Percentiles rank a stretch among this genome's conserved stretches.
Conservation (phyloP, 129 eudicot species). For the Chrysanthemum makinoi region DNA sequence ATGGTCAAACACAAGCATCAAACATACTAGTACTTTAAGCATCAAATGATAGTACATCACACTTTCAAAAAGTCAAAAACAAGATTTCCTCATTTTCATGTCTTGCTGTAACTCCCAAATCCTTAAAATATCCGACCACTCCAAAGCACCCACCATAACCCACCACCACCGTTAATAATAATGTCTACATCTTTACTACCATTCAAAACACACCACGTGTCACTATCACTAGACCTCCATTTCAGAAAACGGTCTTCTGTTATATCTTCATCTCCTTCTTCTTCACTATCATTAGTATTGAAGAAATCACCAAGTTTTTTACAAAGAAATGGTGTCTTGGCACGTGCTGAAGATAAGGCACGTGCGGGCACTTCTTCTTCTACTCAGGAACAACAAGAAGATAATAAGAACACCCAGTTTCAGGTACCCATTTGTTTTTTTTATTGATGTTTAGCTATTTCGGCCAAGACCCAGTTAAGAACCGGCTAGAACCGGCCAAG, state of each 20-base stretch:
- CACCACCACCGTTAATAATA: background rate
- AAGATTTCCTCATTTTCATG: conserved; percentile 6
- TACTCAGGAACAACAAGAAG: conserved; percentile 24
- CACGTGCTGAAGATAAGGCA: conserved; percentile 70
- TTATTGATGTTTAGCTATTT: too few relatives aligned
- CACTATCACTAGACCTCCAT: conserved; percentile 31
- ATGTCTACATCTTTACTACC: conserved; percentile 40
- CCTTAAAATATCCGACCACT: conserved; percentile 14
- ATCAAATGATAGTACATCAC: background rate
- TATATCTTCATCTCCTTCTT: conserved; percentile 25
- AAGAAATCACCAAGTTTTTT: conserved; percentile 25
- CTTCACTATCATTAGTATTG: conserved; percentile 15
- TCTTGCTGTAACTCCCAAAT: conserved; percentile 3
- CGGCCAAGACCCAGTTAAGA: too few relatives aligned
- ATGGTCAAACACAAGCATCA: too few relatives aligned
- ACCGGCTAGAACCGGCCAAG: too few relatives aligned
- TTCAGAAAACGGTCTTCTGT: conserved; percentile 26
- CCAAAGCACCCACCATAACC: conserved; percentile 15
- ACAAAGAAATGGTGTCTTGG: conserved; percentile 53
- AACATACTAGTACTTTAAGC: conserved; percentile 9
- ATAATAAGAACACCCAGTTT: conserved; percentile 37
- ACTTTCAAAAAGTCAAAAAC: conserved; percentile 6
- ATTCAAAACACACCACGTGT: conserved; percentile 30
- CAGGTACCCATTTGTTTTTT: conserved; percentile 34
- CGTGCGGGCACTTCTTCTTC: conserved; percentile 40